Conservation (phyloP, 179 eudicot genomes). For the Camellia oleifera region DNA sequence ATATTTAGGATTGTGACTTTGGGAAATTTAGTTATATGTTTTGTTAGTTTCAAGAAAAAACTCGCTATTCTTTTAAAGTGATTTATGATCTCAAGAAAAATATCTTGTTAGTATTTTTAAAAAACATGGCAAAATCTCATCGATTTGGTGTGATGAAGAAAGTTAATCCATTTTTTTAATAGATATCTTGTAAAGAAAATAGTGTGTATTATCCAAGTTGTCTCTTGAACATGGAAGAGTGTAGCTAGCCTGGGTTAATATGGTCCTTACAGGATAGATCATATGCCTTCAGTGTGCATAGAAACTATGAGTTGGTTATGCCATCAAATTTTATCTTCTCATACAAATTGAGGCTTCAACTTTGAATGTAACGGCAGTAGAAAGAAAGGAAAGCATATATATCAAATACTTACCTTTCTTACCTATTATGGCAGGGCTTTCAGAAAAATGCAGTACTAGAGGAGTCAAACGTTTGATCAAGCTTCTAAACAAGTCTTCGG, state of each 20-base stretch:
- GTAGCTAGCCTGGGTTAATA: background rate
- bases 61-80: too few relatives aligned
- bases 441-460: conserved; percentile 36
- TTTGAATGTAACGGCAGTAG: background rate
- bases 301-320: conserved; percentile 1
- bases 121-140: background rate
- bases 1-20: background rate
- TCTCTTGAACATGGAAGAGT: background rate
- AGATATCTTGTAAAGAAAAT: too few relatives aligned
- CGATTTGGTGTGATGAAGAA: background rate
- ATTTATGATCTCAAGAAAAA: too few relatives aligned
- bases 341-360: background rate
- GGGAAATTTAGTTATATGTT: background rate
- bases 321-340: background rate
- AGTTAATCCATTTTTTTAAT: background rate
- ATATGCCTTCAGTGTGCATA: background rate
- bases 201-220: background rate
- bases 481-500: conserved; percentile 45
- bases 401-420: background rate
- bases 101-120: too few relatives aligned
- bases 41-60: too few relatives aligned
- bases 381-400: background rate
- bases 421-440: conserved; percentile 33
- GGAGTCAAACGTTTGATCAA: conserved; percentile 37
- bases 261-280: background rate